Evolutionary conservation across 139 green algal species (phyloP), one percentile per base, ranked within the genome.

Genomic region (Coelastrella sp.): DNA sequence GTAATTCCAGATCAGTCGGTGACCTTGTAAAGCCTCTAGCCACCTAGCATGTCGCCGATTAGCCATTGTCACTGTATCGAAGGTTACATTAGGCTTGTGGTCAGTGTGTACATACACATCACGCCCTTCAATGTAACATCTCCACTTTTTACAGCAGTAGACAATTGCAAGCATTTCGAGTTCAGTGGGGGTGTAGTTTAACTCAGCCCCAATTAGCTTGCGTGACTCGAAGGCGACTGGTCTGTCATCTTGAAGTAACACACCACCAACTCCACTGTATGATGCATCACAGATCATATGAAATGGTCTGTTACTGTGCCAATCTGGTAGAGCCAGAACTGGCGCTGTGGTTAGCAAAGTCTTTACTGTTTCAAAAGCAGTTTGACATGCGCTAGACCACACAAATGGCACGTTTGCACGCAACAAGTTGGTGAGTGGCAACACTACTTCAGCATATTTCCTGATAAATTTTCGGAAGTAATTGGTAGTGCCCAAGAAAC

Each of bases 151-250:
- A 30, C 83, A 62, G 9, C 72, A 77, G n/a, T 81, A 37, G 8
- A 89, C 48, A 17, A 89, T 74, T 75, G 66, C 57, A 19, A 87
- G 57, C 53, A 90, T 62, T 50, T 90, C 81, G 8, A 84, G 66
- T 32, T 90, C 81, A 74, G 50, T 68, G 15, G 64, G 57, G 5
- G 75, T 57, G 66, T 85, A 87, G 41, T 85, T 85, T 50, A 25
- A 30, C 37, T 90, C 81, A 59, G 81, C 57, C 38, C 38, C 35
- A 27, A 59, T 45, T 5, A 79, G 71, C n/a, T 71, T 71, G 7
- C 63, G 63, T 40, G 63, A 71, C 27, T 71, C 63, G 32, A 71
- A 71, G 32, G 63, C 63, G 32, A 71, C 32, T 41, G 63, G 63
- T 13, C 30, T 8, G 7, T 27, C 63, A 17, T 71, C 43, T 41